Base-by-base conservation (phyloP, 1,284 basidiomycete genomes). In the Melampsora occidentalis region DNA sequence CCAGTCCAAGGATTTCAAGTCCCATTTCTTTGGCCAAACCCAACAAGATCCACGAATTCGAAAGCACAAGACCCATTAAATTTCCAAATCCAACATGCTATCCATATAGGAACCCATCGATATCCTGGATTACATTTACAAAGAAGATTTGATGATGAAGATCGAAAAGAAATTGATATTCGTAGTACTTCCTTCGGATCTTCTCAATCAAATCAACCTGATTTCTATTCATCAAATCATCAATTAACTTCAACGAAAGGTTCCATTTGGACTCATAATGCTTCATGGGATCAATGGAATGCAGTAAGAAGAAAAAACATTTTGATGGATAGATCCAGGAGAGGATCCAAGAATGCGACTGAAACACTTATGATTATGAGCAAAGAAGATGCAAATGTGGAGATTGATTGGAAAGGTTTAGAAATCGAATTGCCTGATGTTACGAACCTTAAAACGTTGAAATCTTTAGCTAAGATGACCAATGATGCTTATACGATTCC, bases 401-500 rank as follows among this genome's bases (percentile, higher is more conserved):
- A 67, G 16, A 39, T 79, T 0, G 22, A 67, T n/a, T 71, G 69
- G 53, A 53, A 62, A 12, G 28, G 61, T 48, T 71, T 68, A 35
- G 25, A 42, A 2, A 77, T 75, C 20, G 53, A 62, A 1, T 7
- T 68, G 10, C 87, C 87, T 77, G 88, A 98, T 82, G 86, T 92
- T 18, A 88, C 89, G 65, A 88, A 88, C 78, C 86, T 93, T 20
- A 87, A 90, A 78, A 92, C 93, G 0, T 84, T 99, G 28, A 86
- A 92, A 16, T 85, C 89, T 35, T 87, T 99, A 53, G 96, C 94
- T 25, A 97, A 94, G 87, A 97, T 99, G 92, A 89, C 93, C 35
- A 91, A 89, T 80, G 93, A 97, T 81, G 94, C 97, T 46, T 98
- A 97, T 53, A 76, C 80, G 6, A 82, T 78, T 2, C 76, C 78